These are phyloP conservation scores for Fusarium sp. DNA, from an alignment of 2,329 filamentous ascomycete species.

Conservation along the genomic window DNA sequence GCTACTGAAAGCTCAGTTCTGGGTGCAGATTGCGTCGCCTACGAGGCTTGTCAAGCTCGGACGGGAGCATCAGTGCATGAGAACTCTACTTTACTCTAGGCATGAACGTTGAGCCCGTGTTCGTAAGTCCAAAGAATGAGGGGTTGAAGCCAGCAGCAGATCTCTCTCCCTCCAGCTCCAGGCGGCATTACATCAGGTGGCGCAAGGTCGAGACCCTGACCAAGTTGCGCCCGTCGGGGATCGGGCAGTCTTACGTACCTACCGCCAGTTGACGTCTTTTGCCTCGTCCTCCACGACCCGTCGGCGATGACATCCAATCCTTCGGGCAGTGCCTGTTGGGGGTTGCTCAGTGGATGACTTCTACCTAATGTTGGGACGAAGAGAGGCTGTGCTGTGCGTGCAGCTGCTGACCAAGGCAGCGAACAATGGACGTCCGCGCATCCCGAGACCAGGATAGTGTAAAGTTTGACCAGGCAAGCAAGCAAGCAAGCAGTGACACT, in stretches of 20 bases:
- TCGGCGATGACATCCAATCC: conserved; percentile 3
- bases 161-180: neutral
- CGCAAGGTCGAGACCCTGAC: conserved; percentile 28
- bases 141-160: neutral
- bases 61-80: neutral
- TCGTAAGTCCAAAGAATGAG: neutral
- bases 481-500: neutral
- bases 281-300: conserved; percentile 1
- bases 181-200: conserved; percentile 42
- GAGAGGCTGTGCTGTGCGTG: conserved; percentile 16
- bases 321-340: neutral
- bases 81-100: neutral
- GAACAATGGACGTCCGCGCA: conserved; percentile 4
- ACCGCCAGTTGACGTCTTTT: conserved; percentile 10
- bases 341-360: neutral
- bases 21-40: neutral
- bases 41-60: conserved; percentile 3
- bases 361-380: neutral
- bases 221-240: conserved; percentile 6
- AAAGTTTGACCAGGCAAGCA: conserved; percentile 1
- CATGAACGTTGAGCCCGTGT: neutral
- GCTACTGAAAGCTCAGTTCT: neutral
- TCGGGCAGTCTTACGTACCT: conserved; percentile 30
- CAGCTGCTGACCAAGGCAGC: conserved; percentile 3
- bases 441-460: conserved; percentile 18